Conservation (phyloP, 2,329 filamentous ascomycete genomes). For the Diplodia seriata region DNA sequence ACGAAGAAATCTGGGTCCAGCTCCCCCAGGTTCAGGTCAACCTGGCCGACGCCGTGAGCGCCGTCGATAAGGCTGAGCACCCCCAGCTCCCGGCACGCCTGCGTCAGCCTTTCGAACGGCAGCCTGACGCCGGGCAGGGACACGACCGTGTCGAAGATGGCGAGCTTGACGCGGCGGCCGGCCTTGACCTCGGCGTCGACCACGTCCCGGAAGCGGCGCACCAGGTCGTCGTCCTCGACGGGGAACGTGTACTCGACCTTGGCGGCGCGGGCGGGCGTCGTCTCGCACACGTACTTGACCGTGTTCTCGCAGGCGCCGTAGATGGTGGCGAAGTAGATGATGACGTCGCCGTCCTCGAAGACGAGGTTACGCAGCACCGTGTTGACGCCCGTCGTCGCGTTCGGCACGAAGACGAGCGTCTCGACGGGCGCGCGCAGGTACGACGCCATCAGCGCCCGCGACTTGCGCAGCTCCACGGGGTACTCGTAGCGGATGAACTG, state of each 20-base stretch:
- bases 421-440: slow-evolving; percentile 70
- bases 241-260: slow-evolving; percentile 73
- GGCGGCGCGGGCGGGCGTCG: slow-evolving; percentile 56
- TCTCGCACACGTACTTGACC: slow-evolving; percentile 75
- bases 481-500: slow-evolving; percentile 75
- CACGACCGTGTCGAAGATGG: slow-evolving; percentile 80
- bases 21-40: slow-evolving; percentile 69
- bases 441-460: slow-evolving; percentile 68
- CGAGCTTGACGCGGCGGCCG: slow-evolving; percentile 70
- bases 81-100: slow-evolving; percentile 68
- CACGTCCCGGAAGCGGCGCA: slow-evolving; percentile 65
- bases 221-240: slow-evolving; percentile 70
- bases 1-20: slow-evolving; percentile 86
- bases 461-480: slow-evolving; percentile 67
- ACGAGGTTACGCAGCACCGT: slow-evolving; percentile 77
- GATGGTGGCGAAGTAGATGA: slow-evolving; percentile 78
- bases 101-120: slow-evolving; percentile 74
- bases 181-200: slow-evolving; percentile 60
- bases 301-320: slow-evolving; percentile 81
- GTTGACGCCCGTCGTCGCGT: slow-evolving; percentile 81
- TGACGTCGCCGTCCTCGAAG: slow-evolving; percentile 74
- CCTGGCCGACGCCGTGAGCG: slow-evolving; percentile 83
- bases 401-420: slow-evolving; percentile 77
- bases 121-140: slow-evolving; percentile 80
- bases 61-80: slow-evolving; percentile 81